Evolutionary conservation across 2,329 filamentous ascomycete species (phyloP).

Genomic region (Emmonsiellopsis sp.): DNA sequence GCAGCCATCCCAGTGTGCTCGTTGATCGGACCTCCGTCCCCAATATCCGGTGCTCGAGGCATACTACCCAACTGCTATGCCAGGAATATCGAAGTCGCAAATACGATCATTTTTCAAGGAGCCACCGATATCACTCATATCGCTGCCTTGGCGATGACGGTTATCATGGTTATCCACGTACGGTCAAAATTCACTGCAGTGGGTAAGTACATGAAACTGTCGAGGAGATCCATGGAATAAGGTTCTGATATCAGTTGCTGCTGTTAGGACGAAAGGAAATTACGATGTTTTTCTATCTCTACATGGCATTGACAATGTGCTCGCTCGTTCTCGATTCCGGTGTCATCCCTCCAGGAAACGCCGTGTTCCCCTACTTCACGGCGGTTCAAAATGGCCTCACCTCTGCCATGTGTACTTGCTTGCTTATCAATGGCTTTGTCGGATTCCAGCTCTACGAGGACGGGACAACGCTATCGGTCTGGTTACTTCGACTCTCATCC

Average conservation of each 20-base stretch:
- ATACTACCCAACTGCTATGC: constrained; percentile 90
- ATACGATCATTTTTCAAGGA: constrained; percentile 96
- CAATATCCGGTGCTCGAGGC: constrained; percentile 59
- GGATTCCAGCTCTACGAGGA: constrained; percentile 98
- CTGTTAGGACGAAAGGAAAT: constrained; percentile 55
- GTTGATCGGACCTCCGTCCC: constrained; percentile 59
- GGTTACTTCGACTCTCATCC: constrained; percentile 76
- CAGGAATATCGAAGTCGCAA: constrained; percentile 88
- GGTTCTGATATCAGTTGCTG: constrained; percentile 6
- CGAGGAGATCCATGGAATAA: constrained; percentile 1
- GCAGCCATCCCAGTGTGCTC: constrained; percentile 81
- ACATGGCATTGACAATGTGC: constrained; percentile 78
- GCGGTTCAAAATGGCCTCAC: constrained; percentile 75
- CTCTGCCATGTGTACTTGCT: constrained; percentile 76
- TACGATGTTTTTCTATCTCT: constrained; percentile 93
- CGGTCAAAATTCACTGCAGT: constrained; percentile 97
- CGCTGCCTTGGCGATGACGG: constrained; percentile 78
- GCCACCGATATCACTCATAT: constrained; percentile 91
- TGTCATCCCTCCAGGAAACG: constrained; percentile 73
- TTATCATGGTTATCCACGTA: constrained; percentile 95
- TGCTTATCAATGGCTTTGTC: constrained; percentile 95
- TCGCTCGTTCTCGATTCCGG: constrained; percentile 89
- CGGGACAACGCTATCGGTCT: constrained; percentile 84
- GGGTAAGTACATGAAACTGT: constrained; percentile 46
- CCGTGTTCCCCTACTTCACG: constrained; percentile 81